Percentiles rank a stretch among this genome's conserved stretches.
Conservation (phyloP, 140 eudicot species). For the Bidens hawaiensis region DNA sequence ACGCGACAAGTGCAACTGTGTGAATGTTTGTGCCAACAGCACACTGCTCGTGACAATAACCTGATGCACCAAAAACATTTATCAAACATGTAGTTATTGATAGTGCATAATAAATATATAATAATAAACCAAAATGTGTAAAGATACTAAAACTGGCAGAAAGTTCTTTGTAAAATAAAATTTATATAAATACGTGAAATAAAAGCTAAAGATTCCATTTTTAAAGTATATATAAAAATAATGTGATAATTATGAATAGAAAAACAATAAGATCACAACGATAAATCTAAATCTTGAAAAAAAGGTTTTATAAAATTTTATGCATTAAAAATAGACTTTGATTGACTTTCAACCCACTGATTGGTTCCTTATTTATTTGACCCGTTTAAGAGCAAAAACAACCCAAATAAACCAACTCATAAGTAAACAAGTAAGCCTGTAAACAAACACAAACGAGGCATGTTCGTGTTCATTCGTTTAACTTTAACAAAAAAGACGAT, state of each 20-base stretch:
- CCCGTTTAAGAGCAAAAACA: background rate
- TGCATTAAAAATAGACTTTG: background rate
- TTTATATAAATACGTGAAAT: background rate
- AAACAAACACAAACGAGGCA: too few species aligned
- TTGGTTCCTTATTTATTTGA: background rate
- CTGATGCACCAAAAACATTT: slow-evolving; percentile 29
- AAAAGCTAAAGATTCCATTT: background rate
- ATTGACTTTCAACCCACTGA: background rate
- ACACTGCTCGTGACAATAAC: slow-evolving; percentile 81
- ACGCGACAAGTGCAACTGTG: slow-evolving; percentile 36
- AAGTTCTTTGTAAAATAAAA: background rate
- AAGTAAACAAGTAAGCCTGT: too few species aligned
- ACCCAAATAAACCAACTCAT: background rate
- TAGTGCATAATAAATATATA: background rate
- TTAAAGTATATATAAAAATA: background rate
- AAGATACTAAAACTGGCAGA: background rate
- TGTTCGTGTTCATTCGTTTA: too few species aligned
- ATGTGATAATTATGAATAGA: background rate
- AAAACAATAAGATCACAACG: background rate
- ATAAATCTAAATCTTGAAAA: background rate
- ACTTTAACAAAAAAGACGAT: too few species aligned
- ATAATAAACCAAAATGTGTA: background rate
- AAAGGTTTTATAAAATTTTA: background rate
- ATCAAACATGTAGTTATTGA: slow-evolving; percentile 3
- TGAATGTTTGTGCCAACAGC: slow-evolving; percentile 40